A percentile compares a stretch with the other conserved stretches of the same genome.
Evolutionary conservation across 352 stramenopile genomes (phyloP).

Genomic region (Globisporangium megalacanthum): DNA sequence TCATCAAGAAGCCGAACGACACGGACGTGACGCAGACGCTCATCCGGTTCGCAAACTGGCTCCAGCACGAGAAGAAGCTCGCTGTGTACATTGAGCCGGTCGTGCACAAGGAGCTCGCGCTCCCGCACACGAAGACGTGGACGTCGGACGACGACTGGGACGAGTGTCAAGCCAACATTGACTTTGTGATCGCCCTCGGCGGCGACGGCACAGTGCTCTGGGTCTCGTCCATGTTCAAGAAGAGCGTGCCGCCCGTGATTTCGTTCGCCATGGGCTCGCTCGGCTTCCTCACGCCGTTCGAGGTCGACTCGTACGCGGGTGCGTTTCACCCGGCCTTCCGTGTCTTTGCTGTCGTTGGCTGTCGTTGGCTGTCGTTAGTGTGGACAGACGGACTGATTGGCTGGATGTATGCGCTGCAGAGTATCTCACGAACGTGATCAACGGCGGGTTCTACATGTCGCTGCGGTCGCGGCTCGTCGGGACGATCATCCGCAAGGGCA

Average conservation of each 20-base stretch:
- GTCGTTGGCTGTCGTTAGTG: background rate
- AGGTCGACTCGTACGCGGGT: slow-evolving; percentile 52
- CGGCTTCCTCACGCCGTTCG: slow-evolving; percentile 96
- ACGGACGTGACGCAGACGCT: slow-evolving; percentile 68
- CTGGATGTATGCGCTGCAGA: slow-evolving; percentile 23
- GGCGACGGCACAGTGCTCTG: slow-evolving; percentile 93
- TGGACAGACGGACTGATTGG: background rate
- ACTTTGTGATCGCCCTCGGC: slow-evolving; percentile 92
- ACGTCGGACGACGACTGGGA: slow-evolving; percentile 50
- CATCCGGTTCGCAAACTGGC: slow-evolving; percentile 54
- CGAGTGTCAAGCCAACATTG: slow-evolving; percentile 70
- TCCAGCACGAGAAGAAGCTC: slow-evolving; percentile 70
- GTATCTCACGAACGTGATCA: slow-evolving; percentile 67
- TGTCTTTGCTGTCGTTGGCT: background rate
- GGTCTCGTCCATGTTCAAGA: slow-evolving; percentile 82
- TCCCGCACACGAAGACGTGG: slow-evolving; percentile 65
- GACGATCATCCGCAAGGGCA: slow-evolving; percentile 59
- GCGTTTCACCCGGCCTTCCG: background rate
- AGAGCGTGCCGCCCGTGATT: slow-evolving; percentile 94
- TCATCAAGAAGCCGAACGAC: slow-evolving; percentile 89
- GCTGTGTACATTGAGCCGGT: slow-evolving; percentile 65
- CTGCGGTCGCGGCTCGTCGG: slow-evolving; percentile 68
- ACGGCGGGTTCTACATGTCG: slow-evolving; percentile 82
- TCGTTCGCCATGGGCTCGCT: slow-evolving; percentile 94
- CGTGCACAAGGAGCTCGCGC: slow-evolving; percentile 60